Conservation (phyloP, 1,139 yeast genomes). For the Wickerhamomyces sp. region DNA sequence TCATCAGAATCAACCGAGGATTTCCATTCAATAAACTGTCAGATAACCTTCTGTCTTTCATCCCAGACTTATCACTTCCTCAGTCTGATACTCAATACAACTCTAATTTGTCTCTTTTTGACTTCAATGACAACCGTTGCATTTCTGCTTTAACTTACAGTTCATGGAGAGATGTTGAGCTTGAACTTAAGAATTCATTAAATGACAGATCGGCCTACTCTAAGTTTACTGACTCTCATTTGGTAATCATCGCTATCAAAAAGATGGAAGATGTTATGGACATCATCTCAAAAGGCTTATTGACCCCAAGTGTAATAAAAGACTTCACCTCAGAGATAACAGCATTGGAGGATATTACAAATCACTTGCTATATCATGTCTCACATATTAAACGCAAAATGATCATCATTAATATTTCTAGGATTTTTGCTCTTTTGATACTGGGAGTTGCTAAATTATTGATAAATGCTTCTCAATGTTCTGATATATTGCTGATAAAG, state of each 20-base stretch:
- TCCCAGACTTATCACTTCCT: conserved; percentile 28
- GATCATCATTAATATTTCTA: conserved; percentile 31
- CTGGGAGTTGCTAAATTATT: conserved; percentile 27
- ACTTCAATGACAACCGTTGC: conserved; percentile 11
- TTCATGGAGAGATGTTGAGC: conserved; percentile 15
- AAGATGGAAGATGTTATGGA: conserved; percentile 33
- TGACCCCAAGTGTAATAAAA: conserved; percentile 22
- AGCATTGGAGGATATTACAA: conserved; percentile 18
- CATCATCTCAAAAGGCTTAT: conserved; percentile 25
- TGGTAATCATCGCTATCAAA: conserved; percentile 26
- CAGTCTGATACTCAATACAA: conserved; percentile 27
- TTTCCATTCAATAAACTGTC: conserved; percentile 32
- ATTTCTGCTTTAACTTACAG: conserved; percentile 11
- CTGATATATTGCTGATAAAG: conserved; percentile 25
- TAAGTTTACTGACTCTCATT: conserved; percentile 19
- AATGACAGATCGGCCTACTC: conserved; percentile 5
- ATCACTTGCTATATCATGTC: conserved; percentile 20
- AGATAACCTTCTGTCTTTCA: conserved; percentile 21
- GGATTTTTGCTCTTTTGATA: conserved; percentile 28
- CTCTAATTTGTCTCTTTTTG: conserved; percentile 17
- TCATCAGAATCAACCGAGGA: conserved; percentile 36
- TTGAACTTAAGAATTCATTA: conserved; percentile 10
- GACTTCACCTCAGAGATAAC: conserved; percentile 22
- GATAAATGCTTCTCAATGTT: conserved; percentile 26
- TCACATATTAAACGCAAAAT: conserved; percentile 23